phyloP scores from a whole-genome alignment of 2,329 filamentous ascomycete species.

The Aotearoamyces nothofagi region DNA sequence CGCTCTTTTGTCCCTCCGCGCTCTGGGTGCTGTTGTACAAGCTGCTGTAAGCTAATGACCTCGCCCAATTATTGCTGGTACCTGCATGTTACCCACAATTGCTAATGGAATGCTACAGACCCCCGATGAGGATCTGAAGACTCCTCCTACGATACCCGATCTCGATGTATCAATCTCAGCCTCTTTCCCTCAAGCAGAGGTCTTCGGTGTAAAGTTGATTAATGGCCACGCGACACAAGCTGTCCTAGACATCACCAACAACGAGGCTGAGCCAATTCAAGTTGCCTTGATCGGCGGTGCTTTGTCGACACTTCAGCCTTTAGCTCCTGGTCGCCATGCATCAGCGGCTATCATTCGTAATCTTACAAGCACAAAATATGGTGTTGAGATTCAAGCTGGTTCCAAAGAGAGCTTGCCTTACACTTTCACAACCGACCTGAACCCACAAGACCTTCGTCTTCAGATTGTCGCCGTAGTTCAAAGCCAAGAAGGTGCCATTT shows the following conservation, averaged over 20 bases:
- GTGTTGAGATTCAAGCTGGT: slow-evolving; percentile 58
- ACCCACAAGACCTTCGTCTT: slow-evolving; percentile 75
- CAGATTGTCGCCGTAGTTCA: slow-evolving; percentile 62
- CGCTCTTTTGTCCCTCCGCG: slow-evolving; percentile 54
- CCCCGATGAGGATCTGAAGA: slow-evolving; percentile 12
- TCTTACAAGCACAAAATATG: slow-evolving; percentile 64
- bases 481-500: slow-evolving; percentile 50
- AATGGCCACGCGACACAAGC: slow-evolving; percentile 81
- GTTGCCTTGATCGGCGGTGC: slow-evolving; percentile 65
- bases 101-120: no score
- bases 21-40: slow-evolving; percentile 48
- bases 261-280: slow-evolving; percentile 60
- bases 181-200: slow-evolving; percentile 46
- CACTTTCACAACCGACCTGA: slow-evolving; percentile 79
- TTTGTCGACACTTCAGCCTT: slow-evolving; percentile 42
- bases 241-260: slow-evolving; percentile 69
- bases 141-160: slow-evolving; percentile 21
- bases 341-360: slow-evolving; percentile 59
- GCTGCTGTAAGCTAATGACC: slow-evolving; percentile 36
- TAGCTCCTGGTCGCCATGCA: slow-evolving; percentile 30
- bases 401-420: slow-evolving; percentile 65
- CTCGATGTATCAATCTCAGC: slow-evolving; percentile 51
- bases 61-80: no score
- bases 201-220: slow-evolving; percentile 90
- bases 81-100: no score